Evolutionary conservation across 140 eudicot genomes (phyloP), one percentile per base, ranked within the genome.

Genomic region (Cichorium intybus): DNA sequence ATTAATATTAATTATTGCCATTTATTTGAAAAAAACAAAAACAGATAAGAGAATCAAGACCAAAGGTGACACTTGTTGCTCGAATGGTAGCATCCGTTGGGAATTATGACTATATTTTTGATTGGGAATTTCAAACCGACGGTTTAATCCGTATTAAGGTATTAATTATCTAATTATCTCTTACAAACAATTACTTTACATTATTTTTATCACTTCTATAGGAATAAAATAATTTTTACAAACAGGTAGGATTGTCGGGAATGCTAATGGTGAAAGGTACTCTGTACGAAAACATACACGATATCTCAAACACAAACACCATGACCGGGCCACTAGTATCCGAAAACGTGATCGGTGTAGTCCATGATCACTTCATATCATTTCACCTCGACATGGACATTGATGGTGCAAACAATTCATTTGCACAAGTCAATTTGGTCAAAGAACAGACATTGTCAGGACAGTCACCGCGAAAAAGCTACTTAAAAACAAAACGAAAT

Each of bases 51-150:
- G 95, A 90, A 71, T 71, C 86, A 50, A 86, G 95, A 76, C 93
- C 93, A 43, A 86, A 86, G 66, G 77, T 86, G 57, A 79, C 87
- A 28, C 82, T 90, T 0, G 93, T 90, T 21, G 89, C 82, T 55
- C 80, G 93, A 74, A 81, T 86, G 89, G 80, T 69, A n/a, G 82
- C 97, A 52, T 79, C 92, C 1, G 85, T 90, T n/a, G 97, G 90
- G 12, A 90, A 90, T 70, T 90, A 84, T 7, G 95, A 90, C 62
- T 90, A 90, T 60, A 79, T 86, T 18, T 70, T 90, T 31, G 89
- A 90, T 60, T 86, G 97, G 97, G 89, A 90, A 49, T 86, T 90
- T 61, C 92, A 90, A 72, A 81, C 95, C 3, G 89, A 86, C 57
- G 97, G 97, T 7, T 79, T 86, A 17, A 86, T 90, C 64, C 82